Conservation (phyloP, 2,329 filamentous ascomycete species). For the Phoma sp. region DNA sequence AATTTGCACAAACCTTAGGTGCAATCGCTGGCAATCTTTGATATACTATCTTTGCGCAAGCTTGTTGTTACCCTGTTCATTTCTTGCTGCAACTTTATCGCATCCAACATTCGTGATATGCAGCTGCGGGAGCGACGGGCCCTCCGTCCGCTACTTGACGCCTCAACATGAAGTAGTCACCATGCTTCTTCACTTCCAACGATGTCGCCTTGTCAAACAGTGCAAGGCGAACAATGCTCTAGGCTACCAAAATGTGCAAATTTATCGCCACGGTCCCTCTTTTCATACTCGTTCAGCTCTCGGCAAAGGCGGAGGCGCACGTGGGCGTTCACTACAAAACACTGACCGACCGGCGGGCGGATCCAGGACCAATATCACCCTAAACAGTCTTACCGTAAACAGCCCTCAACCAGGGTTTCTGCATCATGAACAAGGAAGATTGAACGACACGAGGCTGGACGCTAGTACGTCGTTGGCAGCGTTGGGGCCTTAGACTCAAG, state of each 20-base stretch:
- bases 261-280: constrained; percentile 9
- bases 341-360: not conserved
- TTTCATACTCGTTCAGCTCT: constrained; percentile 16
- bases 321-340: not conserved
- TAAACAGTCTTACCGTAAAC: constrained; percentile 10
- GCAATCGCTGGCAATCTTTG: constrained; percentile 8
- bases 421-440: constrained; percentile 2
- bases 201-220: not conserved
- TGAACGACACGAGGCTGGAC: constrained; percentile 4
- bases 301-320: constrained; percentile 13
- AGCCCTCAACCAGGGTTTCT: constrained; percentile 3
- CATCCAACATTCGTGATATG: not conserved
- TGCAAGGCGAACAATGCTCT: not conserved
- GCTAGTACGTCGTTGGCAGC: constrained; percentile 8
- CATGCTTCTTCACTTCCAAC: not conserved
- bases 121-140: constrained; percentile 7
- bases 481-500: constrained; percentile 13
- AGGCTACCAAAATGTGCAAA: not conserved
- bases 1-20: constrained; percentile 8
- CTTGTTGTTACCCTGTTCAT: not conserved
- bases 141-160: not conserved
- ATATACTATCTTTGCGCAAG: constrained; percentile 9
- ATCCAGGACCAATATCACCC: constrained; percentile 9
- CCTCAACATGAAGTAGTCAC: not conserved
- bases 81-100: not conserved